Evolutionary conservation across 441 rosid genomes (phyloP), one percentile per base, ranked within the genome.

Genomic region (Populus hybrid): DNA sequence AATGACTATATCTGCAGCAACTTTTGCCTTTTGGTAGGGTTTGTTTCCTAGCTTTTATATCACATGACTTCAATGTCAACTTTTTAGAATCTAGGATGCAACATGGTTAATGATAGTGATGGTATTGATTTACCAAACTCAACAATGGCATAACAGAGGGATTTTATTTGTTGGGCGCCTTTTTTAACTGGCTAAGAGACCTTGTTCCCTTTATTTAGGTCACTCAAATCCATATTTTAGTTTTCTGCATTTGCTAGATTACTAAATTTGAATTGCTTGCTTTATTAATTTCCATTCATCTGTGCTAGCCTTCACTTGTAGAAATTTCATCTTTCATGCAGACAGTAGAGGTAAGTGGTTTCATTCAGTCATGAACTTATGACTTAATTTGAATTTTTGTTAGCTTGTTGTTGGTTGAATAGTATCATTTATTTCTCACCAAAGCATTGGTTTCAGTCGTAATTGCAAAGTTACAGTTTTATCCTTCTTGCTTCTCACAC

Each of bases 21-120:
- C 98, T 14, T 94, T 95, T 90, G 89, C 93, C 67, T 95, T 95
- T 81, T 95, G 98, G 97, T 92, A 88, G 84, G 69, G 16, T 73
- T 74, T 77, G 50, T 80, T 83, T 74, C 69, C 78, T 77, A 40
- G 40, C 71, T 6, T 30, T 57, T 70, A 61, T 77, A 34, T 79
- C 36, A 70, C 78, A 35, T 28, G 69, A 30, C 32, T 24, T 6
- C 16, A 66, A 30, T 66, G 8, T 66, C 28, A 75, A 76, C 10
- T 28, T 4, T 14, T 77, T 46, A 21, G 30, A 23, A 71, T 76
- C 34, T 46, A 38, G 66, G 68, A 72, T 34, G 57, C 74, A 28
- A 36, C 61, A 57, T 67, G 67, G 66, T 46, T 23, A 24, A 69
- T 69, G 36, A 65, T 71, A 30, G 68, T 61, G 42, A 42, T 28